A percentile compares a stretch with the other conserved stretches of the same genome.
These are phyloP conservation scores for Hypsizygus ulmarius DNA, from an alignment of 1,284 basidiomycete species.

Conservation along the genomic window DNA sequence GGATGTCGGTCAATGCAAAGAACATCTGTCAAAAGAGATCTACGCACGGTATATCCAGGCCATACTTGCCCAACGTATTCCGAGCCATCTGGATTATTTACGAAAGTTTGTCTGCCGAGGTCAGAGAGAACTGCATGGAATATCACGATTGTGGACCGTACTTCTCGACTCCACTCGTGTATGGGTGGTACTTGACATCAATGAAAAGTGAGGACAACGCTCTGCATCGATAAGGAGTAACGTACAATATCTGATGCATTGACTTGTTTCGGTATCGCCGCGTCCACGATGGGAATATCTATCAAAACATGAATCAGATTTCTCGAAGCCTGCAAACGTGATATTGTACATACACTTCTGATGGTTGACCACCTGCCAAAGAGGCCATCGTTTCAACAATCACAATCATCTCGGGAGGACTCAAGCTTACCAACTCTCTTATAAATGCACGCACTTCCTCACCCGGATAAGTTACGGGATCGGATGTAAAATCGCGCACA, in stretches of 20 bases:
- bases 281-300: constrained; percentile 39
- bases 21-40: background rate
- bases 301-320: constrained; percentile 2
- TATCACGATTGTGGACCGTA: constrained; percentile 18
- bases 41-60: constrained; percentile 47
- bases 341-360: constrained; percentile 36
- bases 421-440: constrained; percentile 47
- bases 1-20: background rate
- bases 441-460: constrained; percentile 64
- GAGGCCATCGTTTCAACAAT: background rate
- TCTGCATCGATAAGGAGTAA: constrained; percentile 6
- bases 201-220: constrained; percentile 1
- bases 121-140: background rate
- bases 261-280: constrained; percentile 33
- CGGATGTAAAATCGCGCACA: constrained; percentile 65
- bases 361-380: constrained; percentile 29
- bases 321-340: constrained; percentile 5
- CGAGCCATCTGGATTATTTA: constrained; percentile 66
- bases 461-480: constrained; percentile 60
- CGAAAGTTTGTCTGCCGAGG: constrained; percentile 49
- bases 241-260: constrained; percentile 44
- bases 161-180: constrained; percentile 40
- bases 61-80: constrained; percentile 68
- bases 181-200: constrained; percentile 38
- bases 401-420: constrained; percentile 7